A percentile compares a stretch with the other conserved stretches of the same genome.
Evolutionary conservation across 2,329 filamentous ascomycete species (phyloP).

Genomic region (Penicillium sp.): DNA sequence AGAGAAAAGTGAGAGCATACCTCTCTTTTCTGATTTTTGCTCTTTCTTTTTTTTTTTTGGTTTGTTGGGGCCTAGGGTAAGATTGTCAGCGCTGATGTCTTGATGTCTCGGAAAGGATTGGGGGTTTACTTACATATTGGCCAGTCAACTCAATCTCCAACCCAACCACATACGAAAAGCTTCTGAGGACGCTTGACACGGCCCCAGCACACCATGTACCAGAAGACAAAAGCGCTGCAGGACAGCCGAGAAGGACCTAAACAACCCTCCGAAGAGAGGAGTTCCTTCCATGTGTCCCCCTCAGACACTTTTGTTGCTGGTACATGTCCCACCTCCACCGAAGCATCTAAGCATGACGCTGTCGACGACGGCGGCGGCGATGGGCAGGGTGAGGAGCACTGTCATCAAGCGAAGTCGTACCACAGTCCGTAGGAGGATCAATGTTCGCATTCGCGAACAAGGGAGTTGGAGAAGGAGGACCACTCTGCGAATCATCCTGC

Average conservation of each 20-base stretch:
- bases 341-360: neutral
- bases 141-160: conserved; percentile 5
- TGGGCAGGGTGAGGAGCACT: neutral
- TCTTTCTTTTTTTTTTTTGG: neutral
- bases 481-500: neutral
- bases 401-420: neutral
- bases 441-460: neutral
- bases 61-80: neutral
- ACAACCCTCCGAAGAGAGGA: neutral
- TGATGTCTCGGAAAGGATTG: neutral
- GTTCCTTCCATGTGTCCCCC: neutral
- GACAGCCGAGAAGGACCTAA: neutral
- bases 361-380: neutral
- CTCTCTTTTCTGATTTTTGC: neutral
- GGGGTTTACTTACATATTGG: neutral
- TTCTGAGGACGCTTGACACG: neutral
- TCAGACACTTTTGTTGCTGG: neutral
- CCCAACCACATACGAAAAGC: neutral
- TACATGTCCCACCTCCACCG: neutral
- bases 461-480: neutral
- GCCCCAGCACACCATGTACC: neutral
- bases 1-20: neutral
- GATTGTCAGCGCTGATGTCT: neutral
- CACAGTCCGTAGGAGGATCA: neutral
- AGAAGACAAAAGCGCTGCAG: neutral